Base-by-base conservation (phyloP, 148 eudicot species). In the Hydrangea macrophylla region DNA sequence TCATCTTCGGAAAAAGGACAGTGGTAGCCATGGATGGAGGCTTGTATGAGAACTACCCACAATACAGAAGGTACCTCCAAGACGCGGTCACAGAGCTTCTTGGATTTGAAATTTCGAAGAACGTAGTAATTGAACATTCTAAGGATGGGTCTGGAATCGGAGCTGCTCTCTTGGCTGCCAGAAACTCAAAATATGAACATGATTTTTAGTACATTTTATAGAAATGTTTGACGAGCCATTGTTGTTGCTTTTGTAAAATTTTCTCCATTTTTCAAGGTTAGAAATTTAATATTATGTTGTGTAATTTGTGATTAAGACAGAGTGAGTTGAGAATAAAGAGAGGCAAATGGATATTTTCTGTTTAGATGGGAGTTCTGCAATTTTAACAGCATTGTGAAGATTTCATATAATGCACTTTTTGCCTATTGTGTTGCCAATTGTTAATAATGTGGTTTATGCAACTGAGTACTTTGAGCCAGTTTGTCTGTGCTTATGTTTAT, bases 21-120 rank as follows among this genome's bases (percentile, higher is more conserved):
- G 91, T 91, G 3, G 91, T 90, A 69, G 93, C 97, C n/a, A 80
- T 90, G 88, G 93, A 90, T 48, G 97, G 94, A 64, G 92, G 94
- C 57, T 71, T 91, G 66, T 88, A 88, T 42, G 97, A 88, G 75
- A 78, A 90, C 36, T 81, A 88, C 75, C 82, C 87, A 2, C 86
- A 88, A 62, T 86, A 84, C 77, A 81, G 91, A 72, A 74, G 20
- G 10, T 88, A 84, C 78, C 81, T 88, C 55, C 74, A 76, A 64
- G 82, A 81, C 28, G 88, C 91, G 24, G 89, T 90, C 48, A 64
- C 37, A 0, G 93, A 91, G 62, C 78, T 86, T 58, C 64, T 91
- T 20, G 96, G 96, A 28, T 45, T 64, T 0, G 83, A 79, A 40
- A 23, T 72, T n/a, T 74, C 94, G 0, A 73, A 77, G 56, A 83